Base-by-base conservation (phyloP, 108 stramenopile species). In the Hondaea fermentalgiana region DNA sequence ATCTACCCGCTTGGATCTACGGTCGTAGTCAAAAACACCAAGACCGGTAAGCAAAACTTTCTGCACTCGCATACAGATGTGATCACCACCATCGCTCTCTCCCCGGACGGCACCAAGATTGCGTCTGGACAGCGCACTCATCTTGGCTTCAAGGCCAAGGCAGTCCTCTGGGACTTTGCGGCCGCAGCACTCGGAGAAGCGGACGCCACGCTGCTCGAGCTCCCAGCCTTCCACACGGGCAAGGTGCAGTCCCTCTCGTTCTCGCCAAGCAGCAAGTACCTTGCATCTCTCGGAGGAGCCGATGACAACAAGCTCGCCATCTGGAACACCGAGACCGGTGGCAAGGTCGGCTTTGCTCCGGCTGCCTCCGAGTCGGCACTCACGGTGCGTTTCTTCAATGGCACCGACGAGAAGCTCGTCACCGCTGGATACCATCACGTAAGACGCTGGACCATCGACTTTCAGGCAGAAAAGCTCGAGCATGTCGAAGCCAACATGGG, bases 261-360 rank as follows among this genome's bases (percentile, higher is more conserved):
- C 89, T 93, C 91, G 87, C 93, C 88, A 53, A 93, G 95, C 90
- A 92, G 91, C 44, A 72, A 91, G 49, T 96, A 88, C 60, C 91
- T 97, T 23, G 92, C 92, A 12, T 93, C 96, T 21, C 87, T 96
- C 16, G 97, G 97, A 35, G 96, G 96, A 16, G 94, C 93, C 59
- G 96, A 97, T 89, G 97, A 97, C 90, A 97, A 97, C 91, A 95
- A 95, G n/a, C 87, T 97, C 53, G 96, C 96, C 21, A 94, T 96
- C 44, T 97, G 97, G 97, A 93, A 95, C 83, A 83, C 95, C 17
- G 89, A 87, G 29, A 90, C 91, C 2, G 96, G 96, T 10, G 87
- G 89, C 25, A 91, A 95, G 53, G 91, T 97, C 72, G 96, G 96
- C 87, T 96, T 95, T 55, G 88, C 94, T 21, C 95, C 93, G 23